Percentiles rank a stretch among this genome's conserved stretches.
Evolutionary conservation across 2,329 filamentous ascomycete genomes (phyloP).

Genomic region (Talaromyces funiculosus): DNA sequence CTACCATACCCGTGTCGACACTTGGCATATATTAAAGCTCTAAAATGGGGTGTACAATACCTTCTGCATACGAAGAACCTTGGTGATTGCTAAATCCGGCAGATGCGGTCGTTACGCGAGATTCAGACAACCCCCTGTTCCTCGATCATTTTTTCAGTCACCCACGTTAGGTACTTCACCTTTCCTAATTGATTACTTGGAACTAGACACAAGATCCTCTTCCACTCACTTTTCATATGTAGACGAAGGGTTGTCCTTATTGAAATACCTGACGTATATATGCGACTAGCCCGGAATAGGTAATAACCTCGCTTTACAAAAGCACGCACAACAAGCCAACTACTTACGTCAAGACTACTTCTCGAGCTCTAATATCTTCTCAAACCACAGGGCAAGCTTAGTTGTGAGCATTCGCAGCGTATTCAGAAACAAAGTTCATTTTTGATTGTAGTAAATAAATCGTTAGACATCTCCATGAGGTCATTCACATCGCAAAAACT

Average conservation of each 20-base stretch:
- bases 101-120: background rate
- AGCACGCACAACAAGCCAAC: background rate
- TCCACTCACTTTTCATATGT: no score
- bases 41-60: background rate
- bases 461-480: conserved; percentile 32
- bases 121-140: background rate
- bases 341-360: background rate
- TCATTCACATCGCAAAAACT: conserved; percentile 7
- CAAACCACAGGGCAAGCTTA: conserved; percentile 19
- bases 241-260: background rate
- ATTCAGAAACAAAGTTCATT: conserved; percentile 1
- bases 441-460: conserved; percentile 27
- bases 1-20: background rate
- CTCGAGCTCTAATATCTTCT: background rate
- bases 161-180: no score
- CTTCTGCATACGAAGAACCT: background rate
- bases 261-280: background rate
- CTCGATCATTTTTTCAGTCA: background rate
- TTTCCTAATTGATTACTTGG: no score
- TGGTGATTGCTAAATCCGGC: background rate
- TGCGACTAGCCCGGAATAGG: background rate
- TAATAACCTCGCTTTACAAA: background rate
- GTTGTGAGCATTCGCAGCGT: no score
- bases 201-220: background rate
- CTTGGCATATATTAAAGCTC: background rate